Evolutionary conservation across 768 basidiomycete genomes (phyloP), one percentile per base, ranked within the genome.

Genomic region (Podaxis sp.): DNA sequence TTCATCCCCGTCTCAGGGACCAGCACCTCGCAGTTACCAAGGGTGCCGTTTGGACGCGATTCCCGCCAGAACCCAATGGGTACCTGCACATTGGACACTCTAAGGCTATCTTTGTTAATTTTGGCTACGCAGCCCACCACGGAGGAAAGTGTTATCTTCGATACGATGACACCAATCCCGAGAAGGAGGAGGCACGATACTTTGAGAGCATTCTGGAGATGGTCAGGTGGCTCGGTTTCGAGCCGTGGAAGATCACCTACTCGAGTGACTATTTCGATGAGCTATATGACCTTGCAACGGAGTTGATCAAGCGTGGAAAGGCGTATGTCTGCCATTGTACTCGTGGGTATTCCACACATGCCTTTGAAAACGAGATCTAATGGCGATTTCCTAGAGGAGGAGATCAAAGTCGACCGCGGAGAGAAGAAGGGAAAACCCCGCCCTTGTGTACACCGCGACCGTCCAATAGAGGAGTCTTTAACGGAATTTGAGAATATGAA

Each of bases 181-280:
- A 97, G 76, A 95, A 95, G 62, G 97, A 99, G 74, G 97, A 99
- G 77, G 95, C 86, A 38, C 81, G 86, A 66, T 99, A 97, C 75
- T 99, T 99, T 68, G 96, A 96, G 73, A 96, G 92, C 64, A 98
- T 99, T 61, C 77, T 99, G 71, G 96, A 98, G 77, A 93, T 90
- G 69, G 84, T 99, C 38, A 84, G 96, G 66, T 99, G 97, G 97
- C 82, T 99, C 20, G 97, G 97, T 1, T 99, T 87, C 70, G 96
- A 99, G 73, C 97, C 97, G 3, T 99, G 92, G 93, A 93, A 93
- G 76, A 95, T 99, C 80, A 99, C 97, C 3, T 99, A 99, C 76
- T 98, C 96, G 53, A 97, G 95, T 71, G 96, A 99, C 75, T 93
- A 99, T 76, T 99, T 99, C 73, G 84, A 90, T 60, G 78, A 88